Conservation (phyloP, 2,329 filamentous ascomycete genomes). For the Fusarium irregulare region DNA sequence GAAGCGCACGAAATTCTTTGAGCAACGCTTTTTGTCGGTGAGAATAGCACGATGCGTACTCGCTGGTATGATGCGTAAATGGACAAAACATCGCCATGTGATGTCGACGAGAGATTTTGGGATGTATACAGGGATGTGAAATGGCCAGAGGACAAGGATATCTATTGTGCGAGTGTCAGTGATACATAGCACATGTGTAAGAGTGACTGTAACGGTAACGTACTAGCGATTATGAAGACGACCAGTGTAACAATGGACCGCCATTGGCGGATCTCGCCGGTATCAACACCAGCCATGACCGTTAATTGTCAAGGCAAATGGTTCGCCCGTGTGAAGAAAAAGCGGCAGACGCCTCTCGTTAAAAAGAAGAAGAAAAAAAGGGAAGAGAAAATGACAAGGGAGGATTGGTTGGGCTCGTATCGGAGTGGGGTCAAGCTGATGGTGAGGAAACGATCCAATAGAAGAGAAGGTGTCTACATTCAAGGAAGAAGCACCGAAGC, state of each 20-base stretch:
- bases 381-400: not conserved
- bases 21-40: conserved; percentile 39
- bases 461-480: not conserved
- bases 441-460: not conserved
- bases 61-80: conserved; percentile 64
- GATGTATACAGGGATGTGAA: conserved; percentile 70
- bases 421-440: not conserved
- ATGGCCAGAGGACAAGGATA: conserved; percentile 75
- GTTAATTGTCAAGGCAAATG: not conserved
- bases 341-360: not conserved
- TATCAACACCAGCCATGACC: conserved; percentile 34
- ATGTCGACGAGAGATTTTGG: conserved; percentile 62
- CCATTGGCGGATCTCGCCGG: conserved; percentile 68
- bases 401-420: not conserved
- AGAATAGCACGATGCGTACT: conserved; percentile 46
- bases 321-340: not conserved
- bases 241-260: conserved; percentile 76
- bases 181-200: not conserved
- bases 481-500: not conserved
- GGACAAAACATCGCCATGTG: conserved; percentile 51
- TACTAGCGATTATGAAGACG: conserved; percentile 76
- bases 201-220: conserved; percentile 53
- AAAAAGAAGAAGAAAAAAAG: not conserved
- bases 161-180: conserved; percentile 58
- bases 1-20: conserved; percentile 59